Percentiles rank a stretch among this genome's conserved stretches.
These are phyloP conservation scores for Bothriochloa decipiens DNA, from an alignment of 176 grass and related monocot species.

Conservation along the genomic window DNA sequence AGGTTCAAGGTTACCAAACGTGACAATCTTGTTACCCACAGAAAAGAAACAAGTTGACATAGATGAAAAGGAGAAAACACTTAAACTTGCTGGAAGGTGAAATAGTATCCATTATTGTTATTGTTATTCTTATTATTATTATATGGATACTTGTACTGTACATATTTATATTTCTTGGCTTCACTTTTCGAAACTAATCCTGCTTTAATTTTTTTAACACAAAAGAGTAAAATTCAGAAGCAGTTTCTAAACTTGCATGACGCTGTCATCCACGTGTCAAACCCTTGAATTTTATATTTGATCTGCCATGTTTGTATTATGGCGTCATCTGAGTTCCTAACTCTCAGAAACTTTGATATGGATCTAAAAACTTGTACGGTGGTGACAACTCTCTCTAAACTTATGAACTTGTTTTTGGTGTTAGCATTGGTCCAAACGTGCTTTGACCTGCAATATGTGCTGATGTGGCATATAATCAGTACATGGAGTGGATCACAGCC, in stretches of 20 bases:
- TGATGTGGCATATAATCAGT: background rate
- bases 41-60: slow-evolving; percentile 80
- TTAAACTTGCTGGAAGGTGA: slow-evolving; percentile 92
- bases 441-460: background rate
- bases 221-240: background rate
- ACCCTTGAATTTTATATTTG: background rate
- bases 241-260: background rate
- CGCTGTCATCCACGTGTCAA: background rate
- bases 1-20: slow-evolving; percentile 86
- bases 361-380: background rate
- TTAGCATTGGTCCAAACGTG: background rate
- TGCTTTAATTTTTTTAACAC: background rate
- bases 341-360: background rate
- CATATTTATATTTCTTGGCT: slow-evolving; percentile 21
- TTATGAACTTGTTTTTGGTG: background rate
- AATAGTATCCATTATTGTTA: slow-evolving; percentile 14
- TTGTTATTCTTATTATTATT: no score
- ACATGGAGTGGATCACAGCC: background rate
- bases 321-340: background rate
- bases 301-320: background rate
- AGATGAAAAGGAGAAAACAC: slow-evolving; percentile 63
- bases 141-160: slow-evolving; percentile 2
- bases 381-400: background rate
- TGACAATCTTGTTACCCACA: slow-evolving; percentile 80
- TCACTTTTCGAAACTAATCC: background rate